Evolutionary conservation across 495 filamentous ascomycete species (phyloP), one percentile per base, ranked within the genome.

Genomic region (Aspergillus panamensis): DNA sequence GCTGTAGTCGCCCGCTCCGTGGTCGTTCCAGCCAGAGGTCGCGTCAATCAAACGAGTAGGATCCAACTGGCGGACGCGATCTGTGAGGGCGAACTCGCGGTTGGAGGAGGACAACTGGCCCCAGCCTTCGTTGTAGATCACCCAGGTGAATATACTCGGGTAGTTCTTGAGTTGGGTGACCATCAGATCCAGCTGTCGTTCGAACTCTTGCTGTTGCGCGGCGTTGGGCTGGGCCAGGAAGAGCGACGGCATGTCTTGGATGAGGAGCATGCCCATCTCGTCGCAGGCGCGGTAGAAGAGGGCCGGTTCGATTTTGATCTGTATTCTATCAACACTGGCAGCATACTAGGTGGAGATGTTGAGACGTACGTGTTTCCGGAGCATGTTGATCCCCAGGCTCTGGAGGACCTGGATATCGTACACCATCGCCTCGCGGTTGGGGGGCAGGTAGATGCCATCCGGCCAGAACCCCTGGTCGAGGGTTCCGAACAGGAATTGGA

Each of bases 51-150:
- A 75, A 13, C 85, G 66, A 0, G 81, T 87, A 0, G 85, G 82
- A 64, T 89, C 86, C 2, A 87, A 68, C 53, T 70, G 51, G 43
- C 72, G 72, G 37, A 89, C 71, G 0, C 73, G 69, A 2, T 78
- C 73, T 0, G 84, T 84, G 14, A 88, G 64, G 9, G 64, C 69
- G 19, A 81, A 79, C 58, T 87, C 84, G 1, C 84, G 82, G 51
- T 79, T 73, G 13, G 65, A 65, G 3, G 73, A 49, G 1, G 56
- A 73, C 20, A 78, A 66, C 57, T 89, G 86, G 8, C 83, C 85
- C 86, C 86, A 89, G 31, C 84, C 85, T 64, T 89, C 86, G 65
- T 89, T 89, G 66, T 89, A 89, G 59, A 89, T 81, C 37, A 86
- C 76, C 78, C 77, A 82, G 13, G 69, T 65, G 14, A 79, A 68